phyloP scores from a whole-genome alignment of 768 basidiomycete genomes.

The Tulasnella sp. region DNA sequence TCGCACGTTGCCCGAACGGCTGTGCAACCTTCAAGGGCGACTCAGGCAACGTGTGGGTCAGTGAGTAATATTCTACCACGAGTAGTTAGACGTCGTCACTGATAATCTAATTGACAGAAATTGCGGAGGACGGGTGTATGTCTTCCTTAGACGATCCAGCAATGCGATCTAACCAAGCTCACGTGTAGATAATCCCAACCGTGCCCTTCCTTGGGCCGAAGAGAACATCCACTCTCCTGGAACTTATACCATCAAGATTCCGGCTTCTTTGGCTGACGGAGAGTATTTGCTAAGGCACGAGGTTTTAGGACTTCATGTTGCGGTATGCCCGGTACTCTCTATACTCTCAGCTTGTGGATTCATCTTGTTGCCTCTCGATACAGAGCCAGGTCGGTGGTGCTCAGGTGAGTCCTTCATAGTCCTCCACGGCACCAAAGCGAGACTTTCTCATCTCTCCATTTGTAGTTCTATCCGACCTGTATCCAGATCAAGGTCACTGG shows the following conservation, averaged over 20 bases:
- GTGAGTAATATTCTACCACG: conserved; percentile 4
- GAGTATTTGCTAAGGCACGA: conserved; percentile 32
- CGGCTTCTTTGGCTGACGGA: conserved; percentile 22
- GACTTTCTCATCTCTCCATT: not conserved
- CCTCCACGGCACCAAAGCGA: not conserved
- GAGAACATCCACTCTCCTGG: conserved; percentile 25
- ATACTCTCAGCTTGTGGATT: not conserved
- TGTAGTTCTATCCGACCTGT: conserved; percentile 28
- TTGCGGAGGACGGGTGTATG: conserved; percentile 36
- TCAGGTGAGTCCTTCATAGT: conserved; percentile 11
- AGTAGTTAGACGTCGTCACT: not conserved
- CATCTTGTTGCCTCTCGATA: not conserved
- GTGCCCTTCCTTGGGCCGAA: conserved; percentile 34
- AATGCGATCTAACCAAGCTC: not conserved
- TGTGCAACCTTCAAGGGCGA: conserved; percentile 36
- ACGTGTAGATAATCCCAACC: conserved; percentile 27
- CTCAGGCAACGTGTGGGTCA: conserved; percentile 37
- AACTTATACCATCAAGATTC: conserved; percentile 25
- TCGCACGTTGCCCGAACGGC: conserved; percentile 35
- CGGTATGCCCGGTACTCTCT: not conserved
- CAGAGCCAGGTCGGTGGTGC: conserved; percentile 14
- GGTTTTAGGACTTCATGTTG: conserved; percentile 16
- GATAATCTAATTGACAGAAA: not conserved
- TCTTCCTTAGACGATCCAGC: not conserved
- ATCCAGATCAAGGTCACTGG: conserved; percentile 21